Base-by-base conservation (phyloP, 768 basidiomycete genomes). In the Boletus rubroflammeus region DNA sequence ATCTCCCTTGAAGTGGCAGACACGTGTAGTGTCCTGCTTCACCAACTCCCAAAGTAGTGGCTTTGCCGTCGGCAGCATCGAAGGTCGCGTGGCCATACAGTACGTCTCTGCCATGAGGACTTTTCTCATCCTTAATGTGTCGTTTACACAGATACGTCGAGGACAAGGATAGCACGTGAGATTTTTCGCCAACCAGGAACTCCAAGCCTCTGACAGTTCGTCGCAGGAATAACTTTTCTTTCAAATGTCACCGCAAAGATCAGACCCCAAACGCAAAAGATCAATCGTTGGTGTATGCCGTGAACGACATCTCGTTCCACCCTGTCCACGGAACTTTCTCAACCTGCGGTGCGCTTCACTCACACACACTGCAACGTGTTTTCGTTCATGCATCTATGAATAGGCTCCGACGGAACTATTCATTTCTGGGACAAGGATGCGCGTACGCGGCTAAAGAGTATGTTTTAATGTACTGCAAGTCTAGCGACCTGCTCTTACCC, bases 341-440 rank as follows among this genome's bases (percentile, higher is more conserved):
- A 28, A 93, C 90, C 21, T 87, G 83, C 54, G 90, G 88, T 75
- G 63, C 47, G 70, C 70, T 65, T 51, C 60, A 49, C 48, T 66
- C 66, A 58, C 41, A 36, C 19, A 49, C 50, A 34, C 11, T 44
- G 25, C 54, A 68, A 46, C 53, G 62, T 68, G 63, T 65, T 56
- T 29, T 54, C 38, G 23, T 49, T 56, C 45, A 55, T 42, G 42
- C 28, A 13, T 43, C 5, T 35, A 50, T 59, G 44, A 52, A 57
- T 49, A 88, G 88, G 88, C 10, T 80, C 88, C 40, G 92, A 94
- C 60, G 92, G 92, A 19, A 87, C 87, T 3, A 85, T 94, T 67
- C 88, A 92, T 78, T 91, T 89, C 71, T 96, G 93, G 93, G 93
- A 97, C 72, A 94, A 93, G 73, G 89, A 95, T 62, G 85, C 89